Conservation (phyloP, 192 early-diverging fungal species). For the Backusella macrospora region DNA sequence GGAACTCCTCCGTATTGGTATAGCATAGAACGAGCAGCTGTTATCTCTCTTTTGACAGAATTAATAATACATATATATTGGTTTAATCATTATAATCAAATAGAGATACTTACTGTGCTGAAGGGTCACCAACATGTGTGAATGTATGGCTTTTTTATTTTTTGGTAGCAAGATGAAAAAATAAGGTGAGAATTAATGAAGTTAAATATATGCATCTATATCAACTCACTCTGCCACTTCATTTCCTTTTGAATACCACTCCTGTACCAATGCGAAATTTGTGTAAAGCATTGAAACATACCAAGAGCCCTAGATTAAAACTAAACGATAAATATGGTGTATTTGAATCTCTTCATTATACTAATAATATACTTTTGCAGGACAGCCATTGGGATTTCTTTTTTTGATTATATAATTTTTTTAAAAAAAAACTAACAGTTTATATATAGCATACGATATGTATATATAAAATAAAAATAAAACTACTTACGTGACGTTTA, state of each 20-base stretch:
- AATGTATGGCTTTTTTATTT: constrained; percentile 37
- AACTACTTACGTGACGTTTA: constrained; percentile 41
- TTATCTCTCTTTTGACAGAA: constrained; percentile 39
- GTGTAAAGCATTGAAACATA: constrained; percentile 65
- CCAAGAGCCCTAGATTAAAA: constrained; percentile 49
- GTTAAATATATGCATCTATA: neutral
- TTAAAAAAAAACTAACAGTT: neutral
- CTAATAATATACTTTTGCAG: constrained; percentile 23
- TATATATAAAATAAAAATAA: neutral
- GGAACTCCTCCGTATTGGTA: constrained; percentile 62
- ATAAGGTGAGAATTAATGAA: neutral
- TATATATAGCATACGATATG: neutral
- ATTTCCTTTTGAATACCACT: constrained; percentile 62
- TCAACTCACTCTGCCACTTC: constrained; percentile 60
- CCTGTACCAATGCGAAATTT: constrained; percentile 57
- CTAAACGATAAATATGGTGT: neutral
- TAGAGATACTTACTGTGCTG: constrained; percentile 33
- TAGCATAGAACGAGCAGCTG: constrained; percentile 42
- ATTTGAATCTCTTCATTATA: neutral
- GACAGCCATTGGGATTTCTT: constrained; percentile 48
- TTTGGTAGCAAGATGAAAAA: neutral
- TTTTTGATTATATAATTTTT: neutral
- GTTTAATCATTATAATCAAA: neutral
- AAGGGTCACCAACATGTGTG: constrained; percentile 38
- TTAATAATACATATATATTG: neutral